Evolutionary conservation across 306 rosid genomes (phyloP).

Genomic region (Cucurbita maxima): DNA sequence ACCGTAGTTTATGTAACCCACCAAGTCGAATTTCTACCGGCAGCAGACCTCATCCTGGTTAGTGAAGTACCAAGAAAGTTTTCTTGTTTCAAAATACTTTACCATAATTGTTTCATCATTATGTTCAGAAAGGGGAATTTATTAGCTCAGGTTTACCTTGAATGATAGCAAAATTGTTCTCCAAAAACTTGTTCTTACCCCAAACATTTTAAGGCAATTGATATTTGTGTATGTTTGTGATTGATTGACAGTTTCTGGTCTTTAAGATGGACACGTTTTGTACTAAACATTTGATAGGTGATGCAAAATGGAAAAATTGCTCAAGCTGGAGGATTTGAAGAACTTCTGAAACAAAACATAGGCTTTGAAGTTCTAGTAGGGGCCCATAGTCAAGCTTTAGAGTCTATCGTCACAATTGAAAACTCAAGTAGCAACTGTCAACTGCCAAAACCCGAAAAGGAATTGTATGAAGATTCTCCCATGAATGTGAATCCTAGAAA

Average conservation of each 20-base stretch:
- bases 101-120: not conserved
- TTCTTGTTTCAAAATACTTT: too few relatives aligned
- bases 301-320: slow-evolving; percentile 82
- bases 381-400: slow-evolving; percentile 83
- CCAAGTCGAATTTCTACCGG: slow-evolving; percentile 98
- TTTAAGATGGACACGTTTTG: not conserved
- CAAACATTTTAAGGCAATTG: not conserved
- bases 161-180: not conserved
- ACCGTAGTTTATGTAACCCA: slow-evolving; percentile 79
- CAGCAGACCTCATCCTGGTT: slow-evolving; percentile 86
- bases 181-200: not conserved
- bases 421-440: slow-evolving; percentile 33
- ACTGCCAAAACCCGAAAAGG: slow-evolving; percentile 25
- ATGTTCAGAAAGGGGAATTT: not conserved
- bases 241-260: not conserved
- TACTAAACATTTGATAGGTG: slow-evolving; percentile 31
- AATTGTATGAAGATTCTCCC: slow-evolving; percentile 20
- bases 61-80: slow-evolving; percentile 6
- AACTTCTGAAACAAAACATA: slow-evolving; percentile 64
- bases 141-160: not conserved
- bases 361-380: slow-evolving; percentile 88
- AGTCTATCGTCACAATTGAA: slow-evolving; percentile 51
- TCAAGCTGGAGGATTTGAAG: slow-evolving; percentile 75
- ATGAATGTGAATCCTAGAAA: slow-evolving; percentile 21
- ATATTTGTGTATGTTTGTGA: not conserved